phyloP scores from a whole-genome alignment of 75 land plant species.

The Adiantum capillusveneris region DNA sequence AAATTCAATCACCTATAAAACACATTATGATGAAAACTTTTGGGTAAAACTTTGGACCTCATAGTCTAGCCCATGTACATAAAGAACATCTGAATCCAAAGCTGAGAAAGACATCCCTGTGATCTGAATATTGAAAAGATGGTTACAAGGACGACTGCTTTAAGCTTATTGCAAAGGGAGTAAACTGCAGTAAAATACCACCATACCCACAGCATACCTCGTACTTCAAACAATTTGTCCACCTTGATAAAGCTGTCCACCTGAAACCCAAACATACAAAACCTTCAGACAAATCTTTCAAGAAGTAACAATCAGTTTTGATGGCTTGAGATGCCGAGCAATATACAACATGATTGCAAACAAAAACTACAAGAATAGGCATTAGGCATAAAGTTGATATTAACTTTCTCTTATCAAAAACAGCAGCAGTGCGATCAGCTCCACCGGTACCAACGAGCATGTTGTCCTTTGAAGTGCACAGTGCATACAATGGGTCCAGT shows the following conservation, averaged over 20 bases:
- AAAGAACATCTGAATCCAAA: conserved; percentile 45
- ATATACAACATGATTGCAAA: neutral
- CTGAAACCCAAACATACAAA: too few relatives aligned
- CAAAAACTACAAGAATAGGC: neutral
- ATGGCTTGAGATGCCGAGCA: too few relatives aligned
- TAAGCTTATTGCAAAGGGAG: too few relatives aligned
- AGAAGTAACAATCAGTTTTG: too few relatives aligned
- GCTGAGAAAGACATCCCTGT: conserved; percentile 80
- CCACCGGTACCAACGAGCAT: conserved; percentile 63
- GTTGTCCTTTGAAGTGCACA: conserved; percentile 48
- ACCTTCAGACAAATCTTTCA: too few relatives aligned
- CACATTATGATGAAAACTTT: too few relatives aligned
- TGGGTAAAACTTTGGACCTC: conserved; percentile 43
- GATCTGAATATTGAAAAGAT: conserved; percentile 42
- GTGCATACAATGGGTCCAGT: conserved; percentile 52
- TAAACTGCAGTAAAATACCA: too few relatives aligned
- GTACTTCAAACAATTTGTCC: conserved; percentile 82
- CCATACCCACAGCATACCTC: conserved; percentile 49
- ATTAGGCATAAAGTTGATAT: neutral
- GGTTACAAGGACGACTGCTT: too few relatives aligned
- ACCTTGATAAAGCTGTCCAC: conserved; percentile 78
- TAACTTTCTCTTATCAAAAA: conserved; percentile 78
- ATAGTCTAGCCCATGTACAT: conserved; percentile 86
- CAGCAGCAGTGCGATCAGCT: conserved; percentile 63
- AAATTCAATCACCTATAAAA: too few relatives aligned